Evolutionary conservation across 2,329 filamentous ascomycete genomes (phyloP).

Genomic region (Fusarium secorum): DNA sequence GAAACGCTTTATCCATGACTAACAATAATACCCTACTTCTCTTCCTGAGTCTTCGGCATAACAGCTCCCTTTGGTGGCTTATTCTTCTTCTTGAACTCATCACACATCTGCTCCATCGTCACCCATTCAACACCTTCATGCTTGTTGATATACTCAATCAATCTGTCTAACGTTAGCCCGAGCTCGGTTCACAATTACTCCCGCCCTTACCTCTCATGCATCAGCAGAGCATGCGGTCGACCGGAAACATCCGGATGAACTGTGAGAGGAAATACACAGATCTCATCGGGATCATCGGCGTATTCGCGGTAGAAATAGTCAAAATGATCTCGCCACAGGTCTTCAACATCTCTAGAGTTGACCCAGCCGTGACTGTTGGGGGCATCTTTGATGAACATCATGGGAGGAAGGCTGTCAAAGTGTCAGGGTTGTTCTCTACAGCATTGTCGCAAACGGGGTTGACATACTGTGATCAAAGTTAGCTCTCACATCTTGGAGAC

Average conservation of each 20-base stretch:
- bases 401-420: slow-evolving; percentile 58
- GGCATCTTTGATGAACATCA: slow-evolving; percentile 76
- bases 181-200: rapidly evolving
- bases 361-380: slow-evolving; percentile 71
- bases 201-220: slow-evolving; percentile 64
- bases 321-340: slow-evolving; percentile 72
- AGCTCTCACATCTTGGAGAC: too few species aligned
- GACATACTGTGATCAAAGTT: background rate
- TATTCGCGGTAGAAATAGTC: slow-evolving; percentile 76
- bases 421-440: background rate
- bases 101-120: slow-evolving; percentile 74
- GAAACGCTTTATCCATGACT: background rate
- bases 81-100: slow-evolving; percentile 76
- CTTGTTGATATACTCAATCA: slow-evolving; percentile 73
- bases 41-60: background rate
- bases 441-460: rapidly evolving
- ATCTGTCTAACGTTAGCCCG: background rate
- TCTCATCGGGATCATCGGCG: slow-evolving; percentile 60
- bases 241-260: slow-evolving; percentile 79
- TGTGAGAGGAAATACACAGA: slow-evolving; percentile 80
- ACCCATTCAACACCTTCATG: slow-evolving; percentile 70
- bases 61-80: slow-evolving; percentile 63
- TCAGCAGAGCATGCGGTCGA: slow-evolving; percentile 73
- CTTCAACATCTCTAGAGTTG: slow-evolving; percentile 66
- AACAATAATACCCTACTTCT: background rate